A percentile compares a stretch with the other conserved stretches of the same genome.
These are phyloP conservation scores for Nannochloris sp. DNA, from an alignment of 139 green algal species.

Conservation along the genomic window DNA sequence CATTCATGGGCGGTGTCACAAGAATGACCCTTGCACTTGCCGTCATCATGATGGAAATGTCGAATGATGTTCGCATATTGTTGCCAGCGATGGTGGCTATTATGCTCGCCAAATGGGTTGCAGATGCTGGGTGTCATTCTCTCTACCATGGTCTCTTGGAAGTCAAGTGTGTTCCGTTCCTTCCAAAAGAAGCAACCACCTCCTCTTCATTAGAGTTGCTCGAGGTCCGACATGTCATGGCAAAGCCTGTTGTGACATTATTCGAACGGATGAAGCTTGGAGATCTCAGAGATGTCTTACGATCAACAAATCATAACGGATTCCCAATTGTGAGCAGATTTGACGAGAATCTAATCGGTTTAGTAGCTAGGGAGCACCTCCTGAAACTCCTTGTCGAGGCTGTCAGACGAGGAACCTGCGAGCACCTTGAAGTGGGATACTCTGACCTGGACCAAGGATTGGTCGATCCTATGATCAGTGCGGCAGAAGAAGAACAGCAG, in stretches of 20 bases:
- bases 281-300: slow-evolving; percentile 44
- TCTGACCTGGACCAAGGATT: slow-evolving; percentile 35
- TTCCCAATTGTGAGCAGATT: slow-evolving; percentile 48
- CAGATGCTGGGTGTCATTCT: slow-evolving; percentile 58
- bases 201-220: slow-evolving; percentile 48
- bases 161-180: slow-evolving; percentile 75
- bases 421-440: slow-evolving; percentile 35
- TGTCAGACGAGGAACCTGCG: slow-evolving; percentile 23
- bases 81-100: slow-evolving; percentile 76
- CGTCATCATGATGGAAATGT: slow-evolving; percentile 89
- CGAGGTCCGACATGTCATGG: slow-evolving; percentile 51
- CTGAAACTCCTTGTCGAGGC: slow-evolving; percentile 60
- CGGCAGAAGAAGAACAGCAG: slow-evolving; percentile 41
- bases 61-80: slow-evolving; percentile 79
- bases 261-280: slow-evolving; percentile 36
- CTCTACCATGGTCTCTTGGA: slow-evolving; percentile 79
- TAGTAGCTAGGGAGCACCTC: slow-evolving; percentile 67
- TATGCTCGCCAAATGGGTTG: slow-evolving; percentile 75
- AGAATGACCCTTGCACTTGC: slow-evolving; percentile 77
- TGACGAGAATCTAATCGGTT: slow-evolving; percentile 41
- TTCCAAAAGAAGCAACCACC: slow-evolving; percentile 34
- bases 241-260: slow-evolving; percentile 54
- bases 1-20: slow-evolving; percentile 84
- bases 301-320: slow-evolving; percentile 48
- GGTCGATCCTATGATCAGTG: slow-evolving; percentile 17